Conservation (phyloP, 768 basidiomycete genomes). For the Rhodotorula graminis region DNA sequence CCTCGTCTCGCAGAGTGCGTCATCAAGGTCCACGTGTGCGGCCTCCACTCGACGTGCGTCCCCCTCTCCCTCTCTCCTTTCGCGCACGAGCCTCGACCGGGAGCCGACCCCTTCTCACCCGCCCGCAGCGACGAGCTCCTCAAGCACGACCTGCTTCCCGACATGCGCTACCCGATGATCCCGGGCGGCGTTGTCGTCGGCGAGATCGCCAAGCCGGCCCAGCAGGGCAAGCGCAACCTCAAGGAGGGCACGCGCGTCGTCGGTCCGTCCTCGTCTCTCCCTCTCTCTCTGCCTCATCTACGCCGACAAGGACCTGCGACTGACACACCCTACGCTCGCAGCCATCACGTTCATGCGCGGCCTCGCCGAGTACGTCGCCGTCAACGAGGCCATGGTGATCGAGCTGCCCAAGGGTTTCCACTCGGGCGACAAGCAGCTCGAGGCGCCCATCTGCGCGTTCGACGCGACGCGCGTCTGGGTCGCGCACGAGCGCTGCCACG, state of each 20-base stretch:
- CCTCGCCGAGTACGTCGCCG: slow-evolving; percentile 15
- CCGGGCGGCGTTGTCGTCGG: not conserved
- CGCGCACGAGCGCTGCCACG: slow-evolving; percentile 10
- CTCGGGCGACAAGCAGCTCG: slow-evolving; percentile 3
- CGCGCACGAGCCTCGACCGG: too few species aligned
- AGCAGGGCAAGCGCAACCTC: not conserved
- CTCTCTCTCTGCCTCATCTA: not conserved
- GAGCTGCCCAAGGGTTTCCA: not conserved
- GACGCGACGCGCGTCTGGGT: slow-evolving; percentile 8
- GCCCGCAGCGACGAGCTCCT: not conserved
- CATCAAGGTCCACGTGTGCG: not conserved
- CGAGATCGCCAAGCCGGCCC: not conserved
- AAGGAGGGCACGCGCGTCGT: not conserved
- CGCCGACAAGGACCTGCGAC: not conserved
- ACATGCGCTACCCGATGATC: not conserved
- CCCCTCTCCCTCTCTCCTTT: not conserved
- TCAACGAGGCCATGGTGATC: slow-evolving; percentile 2
- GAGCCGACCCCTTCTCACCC: too few species aligned
- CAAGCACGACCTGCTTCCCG: not conserved
- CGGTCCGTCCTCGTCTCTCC: too few species aligned
- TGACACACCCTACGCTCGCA: slow-evolving; percentile 2
- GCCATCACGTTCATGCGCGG: slow-evolving; percentile 6
- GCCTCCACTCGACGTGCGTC: not conserved
- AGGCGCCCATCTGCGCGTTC: not conserved
- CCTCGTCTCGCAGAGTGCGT: not conserved